Evolutionary conservation across 371 early-diverging fungal genomes (phyloP).

Genomic region (Capniomyces stellatus): DNA sequence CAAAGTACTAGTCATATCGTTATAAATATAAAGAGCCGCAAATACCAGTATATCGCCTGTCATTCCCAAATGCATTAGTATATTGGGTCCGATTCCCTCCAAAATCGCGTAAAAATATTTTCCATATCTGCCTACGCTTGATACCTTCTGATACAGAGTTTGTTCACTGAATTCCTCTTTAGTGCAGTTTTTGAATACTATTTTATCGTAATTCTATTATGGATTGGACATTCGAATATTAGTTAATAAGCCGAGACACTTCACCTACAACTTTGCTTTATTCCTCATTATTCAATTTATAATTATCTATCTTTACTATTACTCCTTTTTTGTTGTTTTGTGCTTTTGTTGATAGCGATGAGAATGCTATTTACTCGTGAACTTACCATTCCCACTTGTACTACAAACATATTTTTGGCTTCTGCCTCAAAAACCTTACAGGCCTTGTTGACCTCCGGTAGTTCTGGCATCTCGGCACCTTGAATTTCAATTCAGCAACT

Average conservation of each 20-base stretch:
- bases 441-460: background rate
- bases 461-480: conserved; percentile 1
- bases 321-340: too few species aligned
- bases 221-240: too few species aligned
- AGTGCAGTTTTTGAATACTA: background rate
- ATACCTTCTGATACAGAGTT: background rate
- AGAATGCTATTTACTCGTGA: background rate
- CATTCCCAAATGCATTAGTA: conserved; percentile 30
- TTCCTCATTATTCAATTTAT: too few species aligned
- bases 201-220: background rate
- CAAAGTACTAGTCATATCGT: too few species aligned
- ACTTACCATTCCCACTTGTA: background rate
- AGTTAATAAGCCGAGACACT: background rate
- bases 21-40: too few species aligned
- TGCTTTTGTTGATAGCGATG: too few species aligned
- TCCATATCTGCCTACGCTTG: background rate
- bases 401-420: background rate
- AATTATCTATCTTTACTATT: too few species aligned
- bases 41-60: conserved; percentile 21
- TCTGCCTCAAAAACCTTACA: background rate
- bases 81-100: background rate
- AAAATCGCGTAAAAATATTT: conserved; percentile 10
- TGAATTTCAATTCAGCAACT: too few species aligned
- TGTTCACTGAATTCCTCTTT: background rate
- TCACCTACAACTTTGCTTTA: background rate